Evolutionary conservation across 75 land plant genomes (phyloP).

Genomic region (Sequoia sempervirens): DNA sequence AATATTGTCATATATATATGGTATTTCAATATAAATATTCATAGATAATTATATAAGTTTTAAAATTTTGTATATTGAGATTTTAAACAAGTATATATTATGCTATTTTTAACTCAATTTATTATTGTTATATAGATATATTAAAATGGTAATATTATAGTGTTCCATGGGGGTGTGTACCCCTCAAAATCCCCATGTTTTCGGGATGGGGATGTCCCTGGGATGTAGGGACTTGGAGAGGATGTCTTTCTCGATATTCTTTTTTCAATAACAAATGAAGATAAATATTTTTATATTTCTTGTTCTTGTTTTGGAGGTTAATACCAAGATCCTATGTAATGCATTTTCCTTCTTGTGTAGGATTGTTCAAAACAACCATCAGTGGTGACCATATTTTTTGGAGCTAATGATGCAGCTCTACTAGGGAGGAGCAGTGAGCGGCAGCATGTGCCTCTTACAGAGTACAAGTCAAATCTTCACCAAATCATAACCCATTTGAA

Average conservation of each 20-base stretch:
- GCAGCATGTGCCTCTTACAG: conserved; percentile 73
- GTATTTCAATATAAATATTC: too few species aligned
- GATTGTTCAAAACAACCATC: conserved; percentile 27
- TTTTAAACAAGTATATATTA: too few species aligned
- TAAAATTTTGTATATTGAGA: too few species aligned
- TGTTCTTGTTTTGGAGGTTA: background rate
- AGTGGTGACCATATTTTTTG: conserved; percentile 74
- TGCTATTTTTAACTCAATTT: too few species aligned
- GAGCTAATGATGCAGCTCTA: conserved; percentile 92
- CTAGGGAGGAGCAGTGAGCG: conserved; percentile 46
- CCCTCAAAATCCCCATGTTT: too few species aligned
- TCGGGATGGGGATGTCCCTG: too few species aligned
- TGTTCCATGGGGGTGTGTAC: too few species aligned
- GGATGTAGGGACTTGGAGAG: background rate
- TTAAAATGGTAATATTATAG: too few species aligned
- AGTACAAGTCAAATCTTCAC: conserved; percentile 67
- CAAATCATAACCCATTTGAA: conserved; percentile 66
- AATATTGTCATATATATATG: too few species aligned
- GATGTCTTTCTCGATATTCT: background rate
- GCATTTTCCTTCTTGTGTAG: conserved; percentile 13
- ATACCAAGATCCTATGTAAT: background rate
- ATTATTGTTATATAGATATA: too few species aligned
- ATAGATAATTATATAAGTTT: too few species aligned
- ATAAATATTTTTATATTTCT: background rate
- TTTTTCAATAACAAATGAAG: background rate